A percentile compares a stretch with the other conserved stretches of the same genome.
These are phyloP conservation scores for Cercophora samala DNA, from an alignment of 495 filamentous ascomycete genomes.

Conservation along the genomic window DNA sequence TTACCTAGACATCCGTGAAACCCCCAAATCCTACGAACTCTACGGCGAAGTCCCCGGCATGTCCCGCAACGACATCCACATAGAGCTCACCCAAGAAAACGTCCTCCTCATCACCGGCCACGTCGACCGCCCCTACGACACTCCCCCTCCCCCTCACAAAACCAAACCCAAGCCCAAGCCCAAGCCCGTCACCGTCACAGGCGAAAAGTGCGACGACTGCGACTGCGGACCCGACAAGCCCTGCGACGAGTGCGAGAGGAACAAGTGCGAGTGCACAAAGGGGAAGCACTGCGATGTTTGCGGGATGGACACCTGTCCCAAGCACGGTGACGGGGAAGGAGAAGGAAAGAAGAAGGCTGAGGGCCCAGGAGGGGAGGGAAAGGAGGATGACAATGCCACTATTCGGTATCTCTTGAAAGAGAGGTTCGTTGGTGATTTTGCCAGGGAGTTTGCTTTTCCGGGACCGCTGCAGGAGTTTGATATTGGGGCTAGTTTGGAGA, in stretches of 20 bases:
- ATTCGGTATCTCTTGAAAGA: neutral
- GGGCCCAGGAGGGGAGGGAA: neutral
- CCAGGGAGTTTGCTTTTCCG: constrained; percentile 28
- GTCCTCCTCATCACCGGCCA: constrained; percentile 66
- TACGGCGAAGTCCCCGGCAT: constrained; percentile 79
- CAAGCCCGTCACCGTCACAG: neutral
- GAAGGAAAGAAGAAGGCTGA: neutral
- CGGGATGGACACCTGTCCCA: neutral
- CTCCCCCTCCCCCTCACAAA: neutral
- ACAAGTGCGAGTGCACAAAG: constrained; percentile 3
- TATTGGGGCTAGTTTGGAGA: constrained; percentile 24
- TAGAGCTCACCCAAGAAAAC: constrained; percentile 72
- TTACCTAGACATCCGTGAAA: constrained; percentile 57
- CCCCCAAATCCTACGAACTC: constrained; percentile 61
- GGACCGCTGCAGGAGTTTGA: constrained; percentile 28
- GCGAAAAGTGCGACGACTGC: constrained; percentile 7
- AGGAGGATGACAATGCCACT: neutral
- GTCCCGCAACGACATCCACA: constrained; percentile 65
- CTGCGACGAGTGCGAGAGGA: constrained; percentile 7
- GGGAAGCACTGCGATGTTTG: constrained; percentile 8
- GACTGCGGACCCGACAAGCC: neutral
- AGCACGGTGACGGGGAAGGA: neutral
- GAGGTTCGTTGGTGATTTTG: constrained; percentile 23
- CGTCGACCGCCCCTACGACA: constrained; percentile 48
- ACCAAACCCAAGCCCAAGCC: neutral